phyloP scores from a whole-genome alignment of 768 basidiomycete genomes.

The Amanita inopinata region DNA sequence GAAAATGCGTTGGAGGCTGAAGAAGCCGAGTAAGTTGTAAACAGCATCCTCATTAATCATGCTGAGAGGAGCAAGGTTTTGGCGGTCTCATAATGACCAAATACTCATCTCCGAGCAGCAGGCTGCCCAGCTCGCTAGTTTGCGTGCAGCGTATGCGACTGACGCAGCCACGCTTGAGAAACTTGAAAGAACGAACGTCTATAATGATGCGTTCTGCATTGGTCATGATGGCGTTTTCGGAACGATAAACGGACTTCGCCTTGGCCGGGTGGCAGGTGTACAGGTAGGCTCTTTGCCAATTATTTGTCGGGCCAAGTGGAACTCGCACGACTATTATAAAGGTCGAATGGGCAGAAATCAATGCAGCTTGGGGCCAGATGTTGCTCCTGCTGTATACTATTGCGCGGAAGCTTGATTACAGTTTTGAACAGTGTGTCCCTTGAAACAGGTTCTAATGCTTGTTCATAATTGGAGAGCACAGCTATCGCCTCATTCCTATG shows the following conservation, averaged over 20 bases:
- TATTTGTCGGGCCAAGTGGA: conserved; percentile 11
- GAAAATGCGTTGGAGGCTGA: conserved; percentile 74
- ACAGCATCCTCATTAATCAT: neutral
- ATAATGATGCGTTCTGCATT: conserved; percentile 93
- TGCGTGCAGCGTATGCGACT: conserved; percentile 70
- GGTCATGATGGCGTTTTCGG: conserved; percentile 93
- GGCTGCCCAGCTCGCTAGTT: conserved; percentile 54
- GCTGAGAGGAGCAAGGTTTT: conserved; percentile 47
- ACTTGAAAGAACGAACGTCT: conserved; percentile 86
- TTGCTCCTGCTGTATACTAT: conserved; percentile 87
- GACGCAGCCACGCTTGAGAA: conserved; percentile 73
- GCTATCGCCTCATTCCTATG: conserved; percentile 87
- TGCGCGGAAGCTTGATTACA: conserved; percentile 83
- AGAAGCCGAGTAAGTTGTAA: conserved; percentile 62
- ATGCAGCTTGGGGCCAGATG: conserved; percentile 97
- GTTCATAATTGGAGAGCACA: conserved; percentile 19
- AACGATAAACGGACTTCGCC: conserved; percentile 92
- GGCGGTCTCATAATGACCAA: conserved; percentile 71
- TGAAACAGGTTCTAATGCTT: neutral
- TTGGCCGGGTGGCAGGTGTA: conserved; percentile 80
- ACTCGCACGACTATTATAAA: conserved; percentile 22
- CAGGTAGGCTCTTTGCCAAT: conserved; percentile 39
- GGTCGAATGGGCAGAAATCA: conserved; percentile 99
- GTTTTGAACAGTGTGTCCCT: conserved; percentile 65
- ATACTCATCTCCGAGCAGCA: conserved; percentile 57